Evolutionary conservation across 2,329 filamentous ascomycete species (phyloP), one percentile per base, ranked within the genome.

Genomic region (Diaporthe citri): DNA sequence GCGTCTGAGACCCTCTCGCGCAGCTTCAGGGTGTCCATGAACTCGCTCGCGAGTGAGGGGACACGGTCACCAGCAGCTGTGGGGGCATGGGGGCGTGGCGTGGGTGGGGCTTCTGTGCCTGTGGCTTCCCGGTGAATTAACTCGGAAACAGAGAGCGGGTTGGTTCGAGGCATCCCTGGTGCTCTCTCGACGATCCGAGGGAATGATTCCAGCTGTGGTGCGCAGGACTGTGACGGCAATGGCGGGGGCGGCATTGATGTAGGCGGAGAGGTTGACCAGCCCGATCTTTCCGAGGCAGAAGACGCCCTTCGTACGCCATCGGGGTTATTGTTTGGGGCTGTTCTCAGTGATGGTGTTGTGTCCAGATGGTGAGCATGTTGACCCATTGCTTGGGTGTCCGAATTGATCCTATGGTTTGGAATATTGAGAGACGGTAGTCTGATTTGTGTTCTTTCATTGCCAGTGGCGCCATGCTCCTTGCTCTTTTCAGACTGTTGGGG

Each of bases 121-220:
- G 6, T 28, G 22, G 48, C 22, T 12, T 69, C 64, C 48, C 64
- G 64, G 48, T 69, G 64, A 15, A 69, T 69, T n/a, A 69, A 36
- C 17, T 69, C 64, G 34, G 64, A 55, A 1, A 69, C 64, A 1
- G 64, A 69, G 15, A 69, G 64, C 2, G 48, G 64, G 15, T 36
- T 55, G 8, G 34, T 17, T 20, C 64, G 64, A 22, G 64, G 46
- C 15, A 41, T 6, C 15, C 31, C 64, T 41, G 48, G n/a, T 25
- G 64, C 15, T 22, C 48, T 69, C n/a, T 55, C 48, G 36, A 17
- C 22, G 5, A 9, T 6, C 15, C 64, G 48, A 39, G 48, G 34
- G 1, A 55, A 36, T 8, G 34, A 22, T 4, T 69, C 64, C 25
- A 13, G 10, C 7, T 69, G 64, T 17, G 64, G 5, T 28, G 22